These are phyloP conservation scores for Lathyrus tuberosus DNA, from an alignment of 306 rosid genomes.

Conservation along the genomic window DNA sequence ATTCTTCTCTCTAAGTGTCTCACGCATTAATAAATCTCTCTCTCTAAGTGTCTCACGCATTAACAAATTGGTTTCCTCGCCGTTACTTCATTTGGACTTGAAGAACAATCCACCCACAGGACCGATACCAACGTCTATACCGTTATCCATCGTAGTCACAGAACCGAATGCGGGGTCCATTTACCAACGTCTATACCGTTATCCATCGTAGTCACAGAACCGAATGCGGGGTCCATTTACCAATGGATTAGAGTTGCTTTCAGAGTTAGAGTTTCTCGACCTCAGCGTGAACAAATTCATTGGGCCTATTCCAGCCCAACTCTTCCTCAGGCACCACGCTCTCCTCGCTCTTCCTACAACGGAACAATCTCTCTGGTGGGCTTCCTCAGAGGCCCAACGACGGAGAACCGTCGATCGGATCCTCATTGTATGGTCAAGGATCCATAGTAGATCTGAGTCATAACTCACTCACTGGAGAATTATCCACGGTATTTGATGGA, in stretches of 20 bases:
- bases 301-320: constrained; percentile 70
- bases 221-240: constrained; percentile 59
- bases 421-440: constrained; percentile 51
- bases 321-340: constrained; percentile 54
- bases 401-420: constrained; percentile 4
- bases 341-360: constrained; percentile 59
- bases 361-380: constrained; percentile 72
- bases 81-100: constrained; percentile 66
- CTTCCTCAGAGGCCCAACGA: constrained; percentile 31
- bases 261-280: constrained; percentile 61
- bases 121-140: too few relatives aligned
- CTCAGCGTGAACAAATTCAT: constrained; percentile 57
- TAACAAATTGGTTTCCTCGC: constrained; percentile 51
- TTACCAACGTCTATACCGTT: constrained; percentile 58
- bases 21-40: too few relatives aligned
- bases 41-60: too few relatives aligned
- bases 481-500: constrained; percentile 51
- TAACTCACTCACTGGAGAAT: constrained; percentile 53
- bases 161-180: too few relatives aligned
- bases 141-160: too few relatives aligned
- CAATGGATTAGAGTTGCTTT: constrained; percentile 53
- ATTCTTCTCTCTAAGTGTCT: too few relatives aligned
- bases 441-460: constrained; percentile 75
- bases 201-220: constrained; percentile 59
- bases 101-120: constrained; percentile 56